A percentile compares a stretch with the other conserved stretches of the same genome.
Evolutionary conservation across 2,329 filamentous ascomycete genomes (phyloP).

Genomic region (Colletotrichum shisoi): DNA sequence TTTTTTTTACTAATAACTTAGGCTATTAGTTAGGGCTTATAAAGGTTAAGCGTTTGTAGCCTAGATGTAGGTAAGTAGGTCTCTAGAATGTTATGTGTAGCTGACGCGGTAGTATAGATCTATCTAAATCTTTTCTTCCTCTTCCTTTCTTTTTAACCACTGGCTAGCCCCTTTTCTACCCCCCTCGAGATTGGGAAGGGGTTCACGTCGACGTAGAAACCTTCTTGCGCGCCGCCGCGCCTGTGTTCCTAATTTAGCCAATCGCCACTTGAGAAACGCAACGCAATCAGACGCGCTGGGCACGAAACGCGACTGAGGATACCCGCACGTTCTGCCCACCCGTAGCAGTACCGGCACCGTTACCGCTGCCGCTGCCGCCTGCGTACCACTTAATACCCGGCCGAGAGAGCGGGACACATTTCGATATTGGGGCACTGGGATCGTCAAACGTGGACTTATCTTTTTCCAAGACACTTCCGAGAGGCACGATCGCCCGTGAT

Average conservation of each 20-base stretch:
- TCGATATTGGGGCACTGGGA: not conserved
- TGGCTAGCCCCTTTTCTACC: not conserved
- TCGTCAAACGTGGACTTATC: not conserved
- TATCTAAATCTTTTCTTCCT: not conserved
- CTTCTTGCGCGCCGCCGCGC: constrained; percentile 12
- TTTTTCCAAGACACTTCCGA: not conserved
- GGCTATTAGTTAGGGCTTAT: too few relatives aligned
- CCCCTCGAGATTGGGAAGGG: not conserved
- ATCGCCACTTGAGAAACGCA: not conserved
- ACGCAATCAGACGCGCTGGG: constrained; percentile 11
- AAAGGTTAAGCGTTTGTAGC: not conserved
- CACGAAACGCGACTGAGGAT: not conserved
- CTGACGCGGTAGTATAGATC: not conserved
- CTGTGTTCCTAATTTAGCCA: constrained; percentile 1
- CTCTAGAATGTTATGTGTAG: not conserved
- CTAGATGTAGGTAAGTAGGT: not conserved
- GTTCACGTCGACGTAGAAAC: constrained; percentile 1
- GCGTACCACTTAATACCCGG: constrained; percentile 16
- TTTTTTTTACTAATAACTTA: too few relatives aligned
- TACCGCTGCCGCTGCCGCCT: constrained; percentile 6
- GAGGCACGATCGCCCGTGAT: constrained; percentile 1
- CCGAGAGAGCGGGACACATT: constrained; percentile 21
- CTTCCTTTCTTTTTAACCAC: too few relatives aligned
- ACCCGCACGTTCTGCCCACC: not conserved
- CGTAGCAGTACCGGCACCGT: not conserved